A percentile compares a stretch with the other conserved stretches of the same genome.
phyloP scores from a whole-genome alignment of 169 alveolate species.

The Plasmodium sp. region DNA sequence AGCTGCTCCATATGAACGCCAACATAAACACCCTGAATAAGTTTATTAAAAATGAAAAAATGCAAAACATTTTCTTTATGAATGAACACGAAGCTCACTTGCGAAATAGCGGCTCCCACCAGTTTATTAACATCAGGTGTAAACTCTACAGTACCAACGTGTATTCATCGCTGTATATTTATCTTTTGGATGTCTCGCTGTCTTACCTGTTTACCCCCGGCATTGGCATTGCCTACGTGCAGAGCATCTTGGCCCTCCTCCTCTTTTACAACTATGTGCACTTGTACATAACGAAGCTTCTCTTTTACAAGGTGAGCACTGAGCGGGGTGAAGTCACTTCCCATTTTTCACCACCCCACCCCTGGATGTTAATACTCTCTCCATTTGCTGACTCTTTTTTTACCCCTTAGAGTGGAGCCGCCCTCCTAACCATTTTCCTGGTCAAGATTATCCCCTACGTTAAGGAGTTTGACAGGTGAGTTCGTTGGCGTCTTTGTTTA shows the following conservation, averaged over 20 bases:
- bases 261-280: constrained; percentile 37
- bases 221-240: constrained; percentile 44
- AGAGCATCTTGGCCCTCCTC: constrained; percentile 30
- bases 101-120: background rate
- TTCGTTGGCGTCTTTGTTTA: background rate
- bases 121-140: constrained; percentile 24
- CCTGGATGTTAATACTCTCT: background rate
- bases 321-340: background rate
- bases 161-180: constrained; percentile 49
- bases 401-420: constrained; percentile 64
- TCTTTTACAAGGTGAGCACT: constrained; percentile 38
- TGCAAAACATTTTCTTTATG: constrained; percentile 21
- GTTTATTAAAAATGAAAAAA: constrained; percentile 47
- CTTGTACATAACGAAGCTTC: constrained; percentile 50
- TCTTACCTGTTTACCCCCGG: constrained; percentile 55
- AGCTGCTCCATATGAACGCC: constrained; percentile 52
- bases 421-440: constrained; percentile 32
- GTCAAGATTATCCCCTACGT: constrained; percentile 65
- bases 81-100: background rate
- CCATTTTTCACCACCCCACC: background rate
- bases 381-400: background rate
- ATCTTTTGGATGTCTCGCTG: constrained; percentile 36
- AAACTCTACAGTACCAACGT: constrained; percentile 37
- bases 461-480: constrained; percentile 53
- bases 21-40: constrained; percentile 47